These are phyloP conservation scores for Laburnicola sp. DNA, from an alignment of 2,329 filamentous ascomycete species.

Conservation along the genomic window DNA sequence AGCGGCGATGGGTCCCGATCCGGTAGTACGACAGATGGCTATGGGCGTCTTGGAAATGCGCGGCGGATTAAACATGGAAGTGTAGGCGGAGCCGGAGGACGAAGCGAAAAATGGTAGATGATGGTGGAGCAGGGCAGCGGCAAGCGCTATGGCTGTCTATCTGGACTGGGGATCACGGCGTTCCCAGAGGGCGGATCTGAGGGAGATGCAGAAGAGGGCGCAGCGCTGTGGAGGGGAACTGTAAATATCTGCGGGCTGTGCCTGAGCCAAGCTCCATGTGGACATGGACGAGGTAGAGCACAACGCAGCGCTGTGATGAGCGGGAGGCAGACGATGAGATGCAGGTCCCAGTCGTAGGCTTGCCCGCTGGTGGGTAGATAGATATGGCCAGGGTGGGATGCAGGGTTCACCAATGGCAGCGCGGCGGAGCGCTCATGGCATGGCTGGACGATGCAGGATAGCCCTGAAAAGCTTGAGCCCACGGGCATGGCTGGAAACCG, in stretches of 20 bases:
- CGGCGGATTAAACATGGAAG: conserved; percentile 31
- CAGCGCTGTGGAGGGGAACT: conserved; percentile 40
- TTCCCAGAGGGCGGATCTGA: conserved; percentile 42
- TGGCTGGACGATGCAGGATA: conserved; percentile 24
- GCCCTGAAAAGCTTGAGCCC: conserved; percentile 37
- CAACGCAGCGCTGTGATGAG: conserved; percentile 14
- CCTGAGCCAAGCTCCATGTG: conserved; percentile 35
- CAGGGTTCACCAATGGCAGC: conserved; percentile 31
- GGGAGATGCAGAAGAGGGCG: conserved; percentile 29
- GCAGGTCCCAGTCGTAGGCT: conserved; percentile 33
- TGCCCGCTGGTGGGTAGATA: conserved; percentile 17
- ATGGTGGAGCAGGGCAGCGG: conserved; percentile 29
- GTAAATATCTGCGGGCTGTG: conserved; percentile 47
- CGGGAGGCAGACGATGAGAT: conserved; percentile 30
- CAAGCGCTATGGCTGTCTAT: conserved; percentile 28
- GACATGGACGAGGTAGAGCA: conserved; percentile 22
- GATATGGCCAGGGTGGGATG: conserved; percentile 23
- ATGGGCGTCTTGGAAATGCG: conserved; percentile 33
- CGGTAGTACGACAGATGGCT: conserved; percentile 37
- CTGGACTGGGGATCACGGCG: conserved; percentile 32
- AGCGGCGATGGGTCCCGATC: conserved; percentile 36
- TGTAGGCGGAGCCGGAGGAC: conserved; percentile 35
- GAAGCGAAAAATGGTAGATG: conserved; percentile 35
- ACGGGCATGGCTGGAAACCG: conserved; percentile 41
- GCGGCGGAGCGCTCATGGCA: conserved; percentile 21